Evolutionary conservation across 2,329 filamentous ascomycete genomes (phyloP), one percentile per base, ranked within the genome.

Genomic region (Cylindrodendrum hubeiense): DNA sequence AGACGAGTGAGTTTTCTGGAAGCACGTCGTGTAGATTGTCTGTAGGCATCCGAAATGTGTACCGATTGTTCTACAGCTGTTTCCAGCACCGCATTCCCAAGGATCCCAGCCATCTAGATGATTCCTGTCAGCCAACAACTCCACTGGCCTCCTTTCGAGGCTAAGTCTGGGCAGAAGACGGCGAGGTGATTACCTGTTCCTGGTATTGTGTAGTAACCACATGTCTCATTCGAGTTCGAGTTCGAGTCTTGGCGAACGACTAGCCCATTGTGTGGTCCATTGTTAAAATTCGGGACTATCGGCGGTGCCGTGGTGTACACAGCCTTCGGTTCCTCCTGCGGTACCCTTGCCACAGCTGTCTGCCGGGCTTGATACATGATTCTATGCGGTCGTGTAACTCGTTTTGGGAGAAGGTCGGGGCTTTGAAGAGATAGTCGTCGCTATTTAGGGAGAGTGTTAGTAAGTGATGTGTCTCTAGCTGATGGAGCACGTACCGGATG

Each of bases 1-100:
- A 15, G 12, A n/a, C 22, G 9, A 1, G n/a, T 44, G 34, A 9
- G 37, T 33, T 10, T 26, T 43, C 8, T 26, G 17, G 26, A 30
- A 55, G n/a, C 52, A 55, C 19, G 52, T 55, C n/a, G 52, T 55
- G n/a, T 28, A 55, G 2, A 41, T 19, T 9, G 39, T 55, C 2
- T 17, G 22, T 13, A 17, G 22, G 13, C 52, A 55, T 12, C 37
- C 52, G 7, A 44, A 55, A 17, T 55, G 52, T n/a, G 24, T 33
- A 9, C 22, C 39, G n/a, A 55, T 44, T 5, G 52, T 55, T 15
- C 26, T 19, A 37, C 52, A 55, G 5, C 22, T 43, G 22, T 19
- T 15, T 30, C 28, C 28, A 13, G 24, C 37, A 24, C 37, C 37
- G 12, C 52, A 55, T 13, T 24, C 52, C 19, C n/a, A 30, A 33